These are phyloP conservation scores for Guyanaporus albipodus DNA, from an alignment of 768 basidiomycete species.

Conservation along the genomic window DNA sequence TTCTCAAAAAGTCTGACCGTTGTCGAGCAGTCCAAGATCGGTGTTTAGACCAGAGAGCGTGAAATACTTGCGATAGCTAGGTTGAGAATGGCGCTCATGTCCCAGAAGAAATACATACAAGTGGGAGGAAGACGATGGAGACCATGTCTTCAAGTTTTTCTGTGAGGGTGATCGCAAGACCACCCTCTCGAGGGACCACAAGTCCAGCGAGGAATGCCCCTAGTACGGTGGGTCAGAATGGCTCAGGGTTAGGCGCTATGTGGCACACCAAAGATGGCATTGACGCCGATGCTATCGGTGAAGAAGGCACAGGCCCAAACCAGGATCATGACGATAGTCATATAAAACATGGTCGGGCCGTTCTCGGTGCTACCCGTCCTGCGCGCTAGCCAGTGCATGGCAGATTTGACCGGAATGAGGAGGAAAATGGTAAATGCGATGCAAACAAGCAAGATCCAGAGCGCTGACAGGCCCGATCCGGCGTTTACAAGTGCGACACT, in stretches of 20 bases:
- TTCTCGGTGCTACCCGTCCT: conserved; percentile 77
- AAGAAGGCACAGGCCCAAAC: conserved; percentile 89
- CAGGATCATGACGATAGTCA: conserved; percentile 77
- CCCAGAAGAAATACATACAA: conserved; percentile 40
- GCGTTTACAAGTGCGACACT: conserved; percentile 93
- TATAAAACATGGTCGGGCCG: conserved; percentile 84
- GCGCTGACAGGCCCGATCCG: conserved; percentile 72
- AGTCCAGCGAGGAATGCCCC: conserved; percentile 80
- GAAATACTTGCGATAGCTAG: conserved; percentile 63
- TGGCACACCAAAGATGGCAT: conserved; percentile 77
- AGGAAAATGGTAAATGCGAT: conserved; percentile 80
- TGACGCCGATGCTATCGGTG: conserved; percentile 89
- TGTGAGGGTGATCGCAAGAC: conserved; percentile 80
- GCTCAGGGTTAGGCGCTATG: not conserved
- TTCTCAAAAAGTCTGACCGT: conserved; percentile 41
- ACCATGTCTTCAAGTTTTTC: conserved; percentile 98
- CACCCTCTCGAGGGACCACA: conserved; percentile 83
- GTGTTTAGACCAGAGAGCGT: conserved; percentile 89
- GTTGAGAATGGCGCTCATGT: not conserved
- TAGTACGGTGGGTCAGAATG: conserved; percentile 21
- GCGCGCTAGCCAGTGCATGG: conserved; percentile 67
- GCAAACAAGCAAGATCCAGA: conserved; percentile 79
- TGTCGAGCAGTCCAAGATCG: conserved; percentile 76
- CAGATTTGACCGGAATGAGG: conserved; percentile 58
- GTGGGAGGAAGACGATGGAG: conserved; percentile 80